These are phyloP conservation scores for Vaccinium myrtillus DNA, from an alignment of 148 eudicot species.

Conservation along the genomic window DNA sequence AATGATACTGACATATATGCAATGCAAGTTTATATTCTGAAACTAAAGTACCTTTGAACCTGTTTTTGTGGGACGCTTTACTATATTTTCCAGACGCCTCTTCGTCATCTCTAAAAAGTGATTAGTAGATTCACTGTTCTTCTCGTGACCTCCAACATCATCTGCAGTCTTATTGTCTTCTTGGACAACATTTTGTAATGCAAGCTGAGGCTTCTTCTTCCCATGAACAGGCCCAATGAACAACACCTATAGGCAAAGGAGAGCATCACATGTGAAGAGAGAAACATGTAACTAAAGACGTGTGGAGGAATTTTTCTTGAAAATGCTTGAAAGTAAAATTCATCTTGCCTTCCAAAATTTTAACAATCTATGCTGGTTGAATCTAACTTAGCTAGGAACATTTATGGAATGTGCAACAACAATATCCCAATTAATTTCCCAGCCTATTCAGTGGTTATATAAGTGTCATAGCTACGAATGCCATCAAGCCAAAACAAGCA, in stretches of 20 bases:
- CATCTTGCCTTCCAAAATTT: neutral
- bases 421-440: neutral
- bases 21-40: neutral
- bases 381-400: neutral
- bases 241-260: conserved; percentile 47
- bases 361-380: conserved; percentile 1
- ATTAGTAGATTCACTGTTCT: conserved; percentile 27
- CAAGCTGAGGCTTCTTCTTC: conserved; percentile 46
- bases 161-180: conserved; percentile 31
- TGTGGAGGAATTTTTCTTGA: neutral
- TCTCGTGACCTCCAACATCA: conserved; percentile 27
- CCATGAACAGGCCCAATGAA: conserved; percentile 81
- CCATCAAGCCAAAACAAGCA: neutral
- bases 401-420: neutral
- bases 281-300: neutral
- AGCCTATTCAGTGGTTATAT: neutral
- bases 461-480: neutral
- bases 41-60: conserved; percentile 66
- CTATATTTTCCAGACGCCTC: conserved; percentile 46
- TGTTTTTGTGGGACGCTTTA: conserved; percentile 49
- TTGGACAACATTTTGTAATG: conserved; percentile 27
- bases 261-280: neutral
- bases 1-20: neutral
- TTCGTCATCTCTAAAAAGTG: conserved; percentile 34
- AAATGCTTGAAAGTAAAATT: neutral